A percentile compares a stretch with the other conserved stretches of the same genome.
Evolutionary conservation across 495 filamentous ascomycete genomes (phyloP).

Genomic region (Tuber calosporum): DNA sequence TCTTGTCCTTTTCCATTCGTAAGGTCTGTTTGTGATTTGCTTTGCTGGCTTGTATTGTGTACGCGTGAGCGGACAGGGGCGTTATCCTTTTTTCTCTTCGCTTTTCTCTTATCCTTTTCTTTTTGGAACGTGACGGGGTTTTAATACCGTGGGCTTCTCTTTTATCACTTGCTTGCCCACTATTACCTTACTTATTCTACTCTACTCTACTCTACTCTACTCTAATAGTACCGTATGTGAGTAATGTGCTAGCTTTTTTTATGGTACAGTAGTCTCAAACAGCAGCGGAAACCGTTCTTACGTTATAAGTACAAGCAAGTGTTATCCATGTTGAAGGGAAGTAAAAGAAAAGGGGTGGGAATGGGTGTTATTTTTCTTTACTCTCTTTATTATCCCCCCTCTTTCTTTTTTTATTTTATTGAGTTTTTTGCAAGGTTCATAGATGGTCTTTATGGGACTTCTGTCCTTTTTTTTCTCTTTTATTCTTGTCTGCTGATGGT

Average conservation of each 20-base stretch:
- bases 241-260: neutral
- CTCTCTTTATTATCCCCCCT: neutral
- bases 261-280: neutral
- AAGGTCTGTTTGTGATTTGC: conserved; percentile 5
- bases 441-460: conserved; percentile 3
- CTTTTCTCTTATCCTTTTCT: conserved; percentile 4
- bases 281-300: neutral
- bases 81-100: conserved; percentile 25
- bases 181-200: neutral
- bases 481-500: neutral
- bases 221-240: neutral
- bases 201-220: neutral
- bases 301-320: neutral
- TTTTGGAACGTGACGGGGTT: conserved; percentile 15
- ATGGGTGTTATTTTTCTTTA: neutral
- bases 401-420: neutral
- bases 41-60: conserved; percentile 26
- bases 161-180: neutral
- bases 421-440: conserved; percentile 1
- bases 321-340: neutral
- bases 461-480: neutral
- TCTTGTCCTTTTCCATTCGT: neutral
- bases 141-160: neutral
- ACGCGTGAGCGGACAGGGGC: conserved; percentile 36
- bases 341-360: neutral